Percentiles rank a stretch among this genome's conserved stretches.
phyloP scores from a whole-genome alignment of 805 yeast genomes.

The Hanseniaspora hatyaiensis region DNA sequence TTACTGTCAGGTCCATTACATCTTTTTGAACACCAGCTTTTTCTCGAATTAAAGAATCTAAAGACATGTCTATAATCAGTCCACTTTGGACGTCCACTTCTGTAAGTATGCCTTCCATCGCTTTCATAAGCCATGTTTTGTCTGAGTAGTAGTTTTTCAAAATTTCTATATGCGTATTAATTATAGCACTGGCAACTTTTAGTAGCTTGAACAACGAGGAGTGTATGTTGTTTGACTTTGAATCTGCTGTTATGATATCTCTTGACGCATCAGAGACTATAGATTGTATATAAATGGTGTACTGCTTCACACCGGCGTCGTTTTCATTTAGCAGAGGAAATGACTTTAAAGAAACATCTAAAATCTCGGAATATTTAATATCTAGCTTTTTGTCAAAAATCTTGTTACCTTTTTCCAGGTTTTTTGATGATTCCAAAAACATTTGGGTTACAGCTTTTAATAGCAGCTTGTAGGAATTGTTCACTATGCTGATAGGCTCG shows the following conservation, averaged over 20 bases:
- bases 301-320: conserved; percentile 60
- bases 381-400: not conserved
- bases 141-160: conserved; percentile 62
- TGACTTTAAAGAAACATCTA: conserved; percentile 31
- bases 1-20: conserved; percentile 18
- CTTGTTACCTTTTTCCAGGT: conserved; percentile 2
- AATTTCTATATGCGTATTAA: conserved; percentile 74
- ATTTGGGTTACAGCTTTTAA: conserved; percentile 45
- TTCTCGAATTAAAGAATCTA: conserved; percentile 38
- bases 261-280: conserved; percentile 73
- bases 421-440: conserved; percentile 58
- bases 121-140: conserved; percentile 44
- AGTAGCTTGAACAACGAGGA: conserved; percentile 55
- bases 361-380: conserved; percentile 4
- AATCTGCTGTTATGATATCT: conserved; percentile 41
- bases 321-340: conserved; percentile 77
- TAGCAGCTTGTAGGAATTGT: conserved; percentile 48
- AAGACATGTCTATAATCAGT: conserved; percentile 71
- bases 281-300: conserved; percentile 75
- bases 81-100: conserved; percentile 94
- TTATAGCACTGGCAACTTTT: conserved; percentile 72
- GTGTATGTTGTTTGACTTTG: conserved; percentile 39
- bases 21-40: conserved; percentile 1
- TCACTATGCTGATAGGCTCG: conserved; percentile 47
- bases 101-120: conserved; percentile 61